Evolutionary conservation across 148 eudicot species (phyloP).

Genomic region (Silene uniflora): DNA sequence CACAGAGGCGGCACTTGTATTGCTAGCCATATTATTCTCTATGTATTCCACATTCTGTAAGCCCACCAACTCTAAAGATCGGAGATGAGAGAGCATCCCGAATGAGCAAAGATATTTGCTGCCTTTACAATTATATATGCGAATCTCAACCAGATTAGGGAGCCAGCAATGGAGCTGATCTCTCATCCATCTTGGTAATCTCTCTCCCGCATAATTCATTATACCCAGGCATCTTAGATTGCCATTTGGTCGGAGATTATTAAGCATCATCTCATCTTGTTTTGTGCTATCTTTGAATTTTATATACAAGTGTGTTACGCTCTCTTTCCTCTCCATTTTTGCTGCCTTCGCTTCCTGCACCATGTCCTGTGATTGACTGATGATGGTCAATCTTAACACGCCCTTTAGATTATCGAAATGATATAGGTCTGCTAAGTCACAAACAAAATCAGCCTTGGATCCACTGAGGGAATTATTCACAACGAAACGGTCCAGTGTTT

Average conservation of each 20-base stretch:
- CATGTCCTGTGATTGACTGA: background rate
- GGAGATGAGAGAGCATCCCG: constrained; percentile 9
- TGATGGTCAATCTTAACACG: background rate
- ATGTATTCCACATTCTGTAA: constrained; percentile 10
- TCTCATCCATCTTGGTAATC: constrained; percentile 19
- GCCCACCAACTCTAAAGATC: background rate
- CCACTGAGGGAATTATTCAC: background rate
- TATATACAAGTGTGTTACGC: background rate
- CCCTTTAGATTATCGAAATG: background rate
- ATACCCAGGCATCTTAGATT: constrained; percentile 1
- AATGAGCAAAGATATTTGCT: constrained; percentile 4
- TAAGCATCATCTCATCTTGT: constrained; percentile 8
- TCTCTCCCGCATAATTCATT: background rate
- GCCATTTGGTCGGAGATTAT: constrained; percentile 3
- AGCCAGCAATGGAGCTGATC: background rate
- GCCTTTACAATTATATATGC: background rate
- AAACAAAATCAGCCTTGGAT: background rate
- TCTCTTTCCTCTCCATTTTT: constrained; percentile 3
- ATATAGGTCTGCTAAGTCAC: background rate
- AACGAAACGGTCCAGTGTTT: background rate
- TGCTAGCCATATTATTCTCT: background rate
- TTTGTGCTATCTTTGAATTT: background rate
- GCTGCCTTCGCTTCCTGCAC: background rate
- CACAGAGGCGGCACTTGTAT: too few species aligned
- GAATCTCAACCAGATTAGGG: background rate